These are phyloP conservation scores for Fusarium oxysporum DNA, from an alignment of 2,329 filamentous ascomycete genomes.

Conservation along the genomic window DNA sequence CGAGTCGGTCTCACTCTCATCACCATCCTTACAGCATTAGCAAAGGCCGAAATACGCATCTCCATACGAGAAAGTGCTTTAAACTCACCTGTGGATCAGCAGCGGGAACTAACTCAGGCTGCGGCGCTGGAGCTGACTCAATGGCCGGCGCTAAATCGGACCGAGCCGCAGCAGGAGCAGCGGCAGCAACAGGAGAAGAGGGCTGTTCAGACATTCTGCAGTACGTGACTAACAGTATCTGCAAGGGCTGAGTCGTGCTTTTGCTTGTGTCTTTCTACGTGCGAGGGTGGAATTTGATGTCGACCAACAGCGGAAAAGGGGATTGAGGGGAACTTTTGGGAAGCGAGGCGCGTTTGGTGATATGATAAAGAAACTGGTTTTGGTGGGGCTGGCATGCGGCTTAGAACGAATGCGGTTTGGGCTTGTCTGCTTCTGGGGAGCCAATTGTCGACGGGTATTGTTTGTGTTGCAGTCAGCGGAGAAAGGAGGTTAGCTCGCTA, in stretches of 20 bases:
- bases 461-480: background rate
- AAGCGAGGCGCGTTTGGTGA: background rate
- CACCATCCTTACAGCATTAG: constrained; percentile 15
- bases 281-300: background rate
- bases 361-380: background rate
- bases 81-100: constrained; percentile 30
- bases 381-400: background rate
- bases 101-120: constrained; percentile 32
- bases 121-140: constrained; percentile 22
- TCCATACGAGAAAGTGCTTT: background rate
- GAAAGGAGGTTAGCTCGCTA: too few species aligned
- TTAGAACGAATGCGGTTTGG: background rate
- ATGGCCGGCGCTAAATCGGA: constrained; percentile 24
- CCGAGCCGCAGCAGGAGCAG: constrained; percentile 11
- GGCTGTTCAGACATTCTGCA: constrained; percentile 19
- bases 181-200: background rate
- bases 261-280: background rate
- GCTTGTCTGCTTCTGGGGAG: background rate
- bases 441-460: background rate
- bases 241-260: background rate
- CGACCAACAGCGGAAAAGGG: background rate
- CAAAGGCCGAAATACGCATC: background rate
- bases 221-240: background rate
- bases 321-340: background rate
- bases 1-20: constrained; percentile 28